Evolutionary conservation across 148 eudicot species (phyloP), one percentile per base, ranked within the genome.

Genomic region (Chenopodium album): DNA sequence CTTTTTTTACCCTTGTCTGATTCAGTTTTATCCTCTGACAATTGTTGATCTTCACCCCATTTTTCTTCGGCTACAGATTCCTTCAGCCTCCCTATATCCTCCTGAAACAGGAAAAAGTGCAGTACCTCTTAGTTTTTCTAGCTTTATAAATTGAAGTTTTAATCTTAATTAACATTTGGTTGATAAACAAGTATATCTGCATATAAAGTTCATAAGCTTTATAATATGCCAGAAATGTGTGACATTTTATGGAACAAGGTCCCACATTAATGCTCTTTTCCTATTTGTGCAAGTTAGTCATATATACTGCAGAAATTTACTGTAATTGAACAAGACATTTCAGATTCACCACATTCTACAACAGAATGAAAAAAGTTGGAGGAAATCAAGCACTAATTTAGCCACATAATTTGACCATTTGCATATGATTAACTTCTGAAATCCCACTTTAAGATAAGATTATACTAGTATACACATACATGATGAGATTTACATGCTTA

Each of bases 71-170:
- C 72, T 73, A 37, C 37, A 76, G 80, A 20, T 26, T 78, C 68
- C 67, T 65, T 80, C 37, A 88, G 77, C 73, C 71, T 79, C 59
- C 44, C 84, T 50, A 87, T 81, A 26, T 94, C 87, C 68, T 81
- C 91, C 94, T 90, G 89, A 47, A 80, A 63, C 13, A 62, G 32
- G 34, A 59, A 22, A 8, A 22, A 23, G 62, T 73, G n/a, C 26
- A 22, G 62, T 46, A 41, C 26, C 7, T 76, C 70, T 68, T 59
- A 73, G 54, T 44, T 46, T 54, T 54, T 54, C 60, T 54, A 54
- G 59, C 60, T 54, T 54, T 34, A 34, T 34, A 2, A 48, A 9
- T 48, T 48, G 12, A 48, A 48, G 12, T 10, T 48, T 12, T 48
- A 48, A 10, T 48, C 52, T 48, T 48, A 48, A 10, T 10, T 48